Evolutionary conservation across 2,329 filamentous ascomycete genomes (phyloP), one percentile per base, ranked within the genome.

Genomic region (Hymenotorrendiella dingleyae): DNA sequence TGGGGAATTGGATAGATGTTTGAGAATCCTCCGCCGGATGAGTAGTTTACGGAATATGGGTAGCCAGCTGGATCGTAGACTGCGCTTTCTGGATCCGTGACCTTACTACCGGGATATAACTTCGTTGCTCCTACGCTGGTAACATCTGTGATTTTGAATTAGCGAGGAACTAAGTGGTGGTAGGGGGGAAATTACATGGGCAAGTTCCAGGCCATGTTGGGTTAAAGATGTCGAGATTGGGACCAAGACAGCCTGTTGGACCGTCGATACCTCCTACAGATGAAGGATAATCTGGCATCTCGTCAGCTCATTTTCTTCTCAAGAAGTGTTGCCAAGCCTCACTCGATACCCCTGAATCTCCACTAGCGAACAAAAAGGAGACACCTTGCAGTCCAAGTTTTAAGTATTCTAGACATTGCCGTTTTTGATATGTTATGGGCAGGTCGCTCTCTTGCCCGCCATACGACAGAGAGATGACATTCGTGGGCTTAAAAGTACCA

Each of bases 381-480:
- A 67, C 58, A 6, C 70, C 69, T 49, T 68, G 68, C 10, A 72
- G 58, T 2, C 65, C 69, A 0, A 76, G 64, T 55, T 76, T 76
- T 60, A 76, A 63, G 49, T 71, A 69, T 60, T 72, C 70, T 36
- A 61, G 57, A 55, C 70, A 72, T 59, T 72, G 70, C 5, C 70
- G 65, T 50, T 72, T 64, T 56, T 76, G 71, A 58, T 80, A 80
- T 46, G 63, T 65, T 5, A 66, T 60, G 0, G 75, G 73, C 11
- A 78, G 62, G 28, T 72, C 69, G 8, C 64, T 61, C 59, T 80
- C 76, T 34, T 69, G 65, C 24, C 68, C 69, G 28, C 72, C 72
- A 54, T 77, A 76, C 12, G 69, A 73, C 49, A 79, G 70, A 26
- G 66, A 69, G 49, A 76, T 70, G 5, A 78, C 74, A 47, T 75